phyloP scores from a whole-genome alignment of 2,329 filamentous ascomycete species.

The Coniosporium tulheliwenetii region DNA sequence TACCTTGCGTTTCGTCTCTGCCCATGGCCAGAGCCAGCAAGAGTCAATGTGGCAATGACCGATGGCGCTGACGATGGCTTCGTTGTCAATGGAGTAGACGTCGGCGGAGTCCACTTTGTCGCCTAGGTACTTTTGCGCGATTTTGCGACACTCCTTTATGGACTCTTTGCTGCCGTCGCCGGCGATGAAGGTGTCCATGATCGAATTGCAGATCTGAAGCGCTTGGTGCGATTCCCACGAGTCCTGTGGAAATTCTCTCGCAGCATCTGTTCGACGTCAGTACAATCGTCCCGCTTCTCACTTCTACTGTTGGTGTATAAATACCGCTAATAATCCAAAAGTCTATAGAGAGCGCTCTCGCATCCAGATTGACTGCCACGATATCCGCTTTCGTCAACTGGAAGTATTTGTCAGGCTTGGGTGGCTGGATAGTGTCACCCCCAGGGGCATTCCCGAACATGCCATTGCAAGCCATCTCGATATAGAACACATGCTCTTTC shows the following conservation, averaged over 20 bases:
- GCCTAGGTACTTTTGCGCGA: conserved; percentile 72
- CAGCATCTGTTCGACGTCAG: conserved; percentile 46
- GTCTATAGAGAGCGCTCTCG: conserved; percentile 71
- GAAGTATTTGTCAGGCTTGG: conserved; percentile 71
- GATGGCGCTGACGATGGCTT: conserved; percentile 71
- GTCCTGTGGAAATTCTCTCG: conserved; percentile 75
- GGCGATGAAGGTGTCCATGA: conserved; percentile 80
- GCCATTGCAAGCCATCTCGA: conserved; percentile 96
- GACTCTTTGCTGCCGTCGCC: conserved; percentile 57
- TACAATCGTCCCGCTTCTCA: background rate
- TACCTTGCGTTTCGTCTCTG: conserved; percentile 93
- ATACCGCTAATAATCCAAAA: conserved; percentile 73
- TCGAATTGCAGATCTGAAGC: conserved; percentile 65
- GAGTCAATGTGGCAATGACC: conserved; percentile 97
- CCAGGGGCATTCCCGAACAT: conserved; percentile 92
- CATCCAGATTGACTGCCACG: conserved; percentile 74
- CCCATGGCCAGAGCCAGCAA: conserved; percentile 98
- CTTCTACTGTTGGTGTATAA: background rate
- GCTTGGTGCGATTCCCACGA: conserved; percentile 84
- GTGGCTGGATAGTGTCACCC: conserved; percentile 77
- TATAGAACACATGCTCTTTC: conserved; percentile 76
- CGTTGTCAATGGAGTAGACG: conserved; percentile 64
- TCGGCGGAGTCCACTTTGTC: conserved; percentile 64
- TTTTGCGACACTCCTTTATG: conserved; percentile 63
- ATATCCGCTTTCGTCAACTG: conserved; percentile 65